Conservation (phyloP, 1,284 basidiomycete species). For the Sanguinoderma infundibulare region DNA sequence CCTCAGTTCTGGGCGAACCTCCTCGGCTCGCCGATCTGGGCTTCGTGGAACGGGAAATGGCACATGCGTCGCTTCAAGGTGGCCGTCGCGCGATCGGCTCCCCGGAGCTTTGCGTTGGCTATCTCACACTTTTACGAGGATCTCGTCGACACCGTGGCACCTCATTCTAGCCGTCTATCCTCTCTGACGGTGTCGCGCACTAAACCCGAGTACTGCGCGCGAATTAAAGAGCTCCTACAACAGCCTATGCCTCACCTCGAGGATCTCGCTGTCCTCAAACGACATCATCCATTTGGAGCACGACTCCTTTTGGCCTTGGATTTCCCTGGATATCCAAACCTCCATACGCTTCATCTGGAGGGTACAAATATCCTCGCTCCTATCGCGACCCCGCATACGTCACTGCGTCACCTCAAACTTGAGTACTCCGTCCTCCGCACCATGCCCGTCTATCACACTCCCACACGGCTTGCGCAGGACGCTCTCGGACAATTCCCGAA, state of each 20-base stretch:
- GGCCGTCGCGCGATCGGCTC: not conserved
- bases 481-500: not conserved
- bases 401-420: not conserved
- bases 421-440: not conserved
- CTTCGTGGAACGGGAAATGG: not conserved
- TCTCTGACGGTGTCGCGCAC: not conserved
- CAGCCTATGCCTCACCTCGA: not conserved
- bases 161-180: not conserved
- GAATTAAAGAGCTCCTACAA: not conserved
- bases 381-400: not conserved
- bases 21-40: not conserved
- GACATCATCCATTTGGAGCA: not conserved
- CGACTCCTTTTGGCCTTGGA: not conserved
- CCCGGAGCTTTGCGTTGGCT: not conserved
- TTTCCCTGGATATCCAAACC: not conserved
- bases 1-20: slow-evolving; percentile 1
- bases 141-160: not conserved
- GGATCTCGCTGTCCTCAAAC: not conserved
- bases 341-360: not conserved
- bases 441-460: too few relatives aligned
- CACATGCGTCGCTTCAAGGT: not conserved
- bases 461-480: not conserved
- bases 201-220: not conserved
- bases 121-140: not conserved
- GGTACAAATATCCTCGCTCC: not conserved